A percentile compares a stretch with the other conserved stretches of the same genome.
Evolutionary conservation across 2,329 filamentous ascomycete species (phyloP).

Genomic region (Alternaria alternata): DNA sequence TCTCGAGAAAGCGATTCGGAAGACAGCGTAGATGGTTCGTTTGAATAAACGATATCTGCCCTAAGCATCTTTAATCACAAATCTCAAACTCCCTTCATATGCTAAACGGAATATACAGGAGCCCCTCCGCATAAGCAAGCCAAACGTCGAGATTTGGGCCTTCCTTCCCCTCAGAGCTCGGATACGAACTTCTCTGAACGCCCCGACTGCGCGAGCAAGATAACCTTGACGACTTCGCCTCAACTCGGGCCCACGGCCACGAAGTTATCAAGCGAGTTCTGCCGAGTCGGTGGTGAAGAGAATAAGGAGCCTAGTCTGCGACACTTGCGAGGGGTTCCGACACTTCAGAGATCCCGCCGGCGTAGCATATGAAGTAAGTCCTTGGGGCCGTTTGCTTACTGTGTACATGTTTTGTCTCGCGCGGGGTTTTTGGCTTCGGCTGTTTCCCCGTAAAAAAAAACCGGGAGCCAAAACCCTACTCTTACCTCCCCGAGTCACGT

Average conservation of each 20-base stretch:
- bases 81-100: neutral
- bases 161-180: neutral
- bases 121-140: slow-evolving; percentile 1
- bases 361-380: neutral
- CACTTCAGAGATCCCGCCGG: neutral
- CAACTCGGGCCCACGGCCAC: neutral
- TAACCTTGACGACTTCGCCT: neutral
- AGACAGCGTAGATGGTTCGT: slow-evolving; percentile 20
- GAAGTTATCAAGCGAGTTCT: neutral
- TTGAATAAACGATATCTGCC: slow-evolving; percentile 2
- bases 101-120: neutral
- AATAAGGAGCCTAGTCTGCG: neutral
- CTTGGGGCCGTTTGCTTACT: slow-evolving; percentile 1
- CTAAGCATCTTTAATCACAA: neutral
- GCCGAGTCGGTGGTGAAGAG: neutral
- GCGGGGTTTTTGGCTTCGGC: slow-evolving; percentile 13
- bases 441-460: slow-evolving; percentile 12
- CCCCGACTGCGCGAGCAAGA: neutral
- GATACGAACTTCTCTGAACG: neutral
- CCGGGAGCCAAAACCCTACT: slow-evolving; percentile 9
- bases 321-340: neutral
- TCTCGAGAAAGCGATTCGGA: slow-evolving; percentile 12
- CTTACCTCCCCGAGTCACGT: slow-evolving; percentile 13
- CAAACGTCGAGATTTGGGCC: neutral
- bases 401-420: slow-evolving; percentile 3